Conservation (phyloP, 2,329 filamentous ascomycete species). For the Calonectria henricotiae region DNA sequence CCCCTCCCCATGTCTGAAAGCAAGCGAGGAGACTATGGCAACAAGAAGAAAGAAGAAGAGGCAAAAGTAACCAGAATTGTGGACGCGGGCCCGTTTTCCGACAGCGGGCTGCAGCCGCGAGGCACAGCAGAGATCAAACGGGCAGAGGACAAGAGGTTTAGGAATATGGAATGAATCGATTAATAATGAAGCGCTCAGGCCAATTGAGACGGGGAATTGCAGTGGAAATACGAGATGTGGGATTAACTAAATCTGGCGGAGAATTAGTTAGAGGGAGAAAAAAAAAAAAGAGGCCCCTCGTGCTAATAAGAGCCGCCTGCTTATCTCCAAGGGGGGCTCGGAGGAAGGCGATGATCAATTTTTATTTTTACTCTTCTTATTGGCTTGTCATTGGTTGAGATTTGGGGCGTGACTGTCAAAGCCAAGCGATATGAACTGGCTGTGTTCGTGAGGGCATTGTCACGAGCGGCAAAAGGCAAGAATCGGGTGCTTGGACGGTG, state of each 20-base stretch:
- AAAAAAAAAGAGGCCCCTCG: too few relatives aligned
- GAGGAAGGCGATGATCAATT: too few relatives aligned
- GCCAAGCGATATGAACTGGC: neutral
- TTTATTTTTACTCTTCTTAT: too few relatives aligned
- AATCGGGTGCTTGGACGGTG: neutral
- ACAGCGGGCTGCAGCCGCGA: constrained; percentile 13
- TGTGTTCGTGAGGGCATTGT: neutral
- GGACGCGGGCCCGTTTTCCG: constrained; percentile 15
- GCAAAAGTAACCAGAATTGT: constrained; percentile 5
- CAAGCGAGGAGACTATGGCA: neutral
- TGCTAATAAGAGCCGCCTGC: constrained; percentile 16
- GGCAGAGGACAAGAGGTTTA: neutral
- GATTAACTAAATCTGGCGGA: constrained; percentile 1
- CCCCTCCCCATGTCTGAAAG: neutral
- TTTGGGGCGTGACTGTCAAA: neutral
- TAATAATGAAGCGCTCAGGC: constrained; percentile 17
- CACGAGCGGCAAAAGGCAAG: neutral
- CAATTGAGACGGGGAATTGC: constrained; percentile 15
- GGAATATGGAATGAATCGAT: constrained; percentile 9
- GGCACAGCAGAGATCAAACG: constrained; percentile 28
- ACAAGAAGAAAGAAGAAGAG: neutral
- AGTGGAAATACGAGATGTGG: constrained; percentile 18
- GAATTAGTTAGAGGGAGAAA: too few relatives aligned
- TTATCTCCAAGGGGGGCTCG: neutral
- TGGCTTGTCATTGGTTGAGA: too few relatives aligned